A percentile compares a stretch with the other conserved stretches of the same genome.
phyloP scores from a whole-genome alignment of 2,329 filamentous ascomycete genomes.

The Ophidiomyces ophidiicola region DNA sequence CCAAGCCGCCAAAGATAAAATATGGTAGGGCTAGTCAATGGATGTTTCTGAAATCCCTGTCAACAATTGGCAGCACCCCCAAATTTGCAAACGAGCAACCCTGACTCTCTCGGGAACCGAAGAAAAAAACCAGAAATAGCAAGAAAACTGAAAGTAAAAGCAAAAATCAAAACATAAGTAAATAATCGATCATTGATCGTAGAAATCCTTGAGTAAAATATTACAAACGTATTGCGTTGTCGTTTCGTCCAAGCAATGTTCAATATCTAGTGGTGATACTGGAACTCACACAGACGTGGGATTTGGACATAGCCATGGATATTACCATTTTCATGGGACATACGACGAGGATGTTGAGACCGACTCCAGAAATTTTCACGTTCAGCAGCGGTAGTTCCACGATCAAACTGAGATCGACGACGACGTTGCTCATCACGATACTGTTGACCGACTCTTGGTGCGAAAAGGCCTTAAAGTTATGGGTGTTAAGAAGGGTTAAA shows the following conservation, averaged over 20 bases:
- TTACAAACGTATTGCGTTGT: background rate
- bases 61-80: conserved; percentile 17
- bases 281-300: conserved; percentile 1
- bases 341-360: conserved; percentile 10
- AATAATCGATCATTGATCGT: background rate
- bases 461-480: conserved; percentile 54
- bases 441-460: conserved; percentile 62
- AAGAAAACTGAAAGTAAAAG: background rate
- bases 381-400: conserved; percentile 61
- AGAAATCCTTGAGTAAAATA: background rate
- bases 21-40: conserved; percentile 16
- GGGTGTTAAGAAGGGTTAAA: conserved; percentile 5
- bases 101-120: conserved; percentile 8
- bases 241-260: background rate
- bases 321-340: background rate
- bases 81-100: conserved; percentile 16
- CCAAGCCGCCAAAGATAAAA: conserved; percentile 17
- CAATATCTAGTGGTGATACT: conserved; percentile 1
- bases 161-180: background rate
- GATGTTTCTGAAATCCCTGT: conserved; percentile 2
- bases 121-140: conserved; percentile 10
- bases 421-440: conserved; percentile 64
- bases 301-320: background rate
- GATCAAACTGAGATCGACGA: conserved; percentile 66
- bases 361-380: conserved; percentile 35